These are phyloP conservation scores for Ophiocordyceps polyrhachis-furcata DNA, from an alignment of 2,329 filamentous ascomycete genomes.

Conservation along the genomic window DNA sequence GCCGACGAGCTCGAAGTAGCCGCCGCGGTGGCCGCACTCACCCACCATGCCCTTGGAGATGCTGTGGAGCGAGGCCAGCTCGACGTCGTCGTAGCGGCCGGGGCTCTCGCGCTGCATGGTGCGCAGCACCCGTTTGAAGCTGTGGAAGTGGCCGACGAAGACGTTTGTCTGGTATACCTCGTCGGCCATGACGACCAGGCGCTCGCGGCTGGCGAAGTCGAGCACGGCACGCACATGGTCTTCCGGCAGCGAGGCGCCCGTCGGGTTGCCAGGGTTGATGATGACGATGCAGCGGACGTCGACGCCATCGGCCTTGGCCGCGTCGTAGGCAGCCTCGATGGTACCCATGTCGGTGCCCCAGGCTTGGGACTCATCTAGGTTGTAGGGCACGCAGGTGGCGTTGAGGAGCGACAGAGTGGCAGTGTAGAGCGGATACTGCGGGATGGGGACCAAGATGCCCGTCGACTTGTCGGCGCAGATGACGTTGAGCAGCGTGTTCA, in stretches of 20 bases:
- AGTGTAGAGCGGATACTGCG: conserved; percentile 95
- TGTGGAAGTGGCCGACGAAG: conserved; percentile 83
- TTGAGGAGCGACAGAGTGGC: conserved; percentile 75
- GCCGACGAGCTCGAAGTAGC: conserved; percentile 89
- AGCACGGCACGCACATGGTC: conserved; percentile 72
- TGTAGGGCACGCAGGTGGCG: conserved; percentile 79
- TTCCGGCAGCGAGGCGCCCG: conserved; percentile 65
- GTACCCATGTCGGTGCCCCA: conserved; percentile 80
- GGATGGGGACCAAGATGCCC: conserved; percentile 84
- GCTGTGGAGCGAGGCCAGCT: conserved; percentile 83
- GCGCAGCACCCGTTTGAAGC: conserved; percentile 80
- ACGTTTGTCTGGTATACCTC: conserved; percentile 99
- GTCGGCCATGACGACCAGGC: conserved; percentile 79
- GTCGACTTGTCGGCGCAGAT: conserved; percentile 62
- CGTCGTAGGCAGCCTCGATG: conserved; percentile 54
- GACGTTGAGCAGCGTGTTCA: conserved; percentile 81
- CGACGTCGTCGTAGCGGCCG: conserved; percentile 64
- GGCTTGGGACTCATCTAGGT: conserved; percentile 65
- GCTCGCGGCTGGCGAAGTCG: conserved; percentile 67
- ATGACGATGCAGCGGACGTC: conserved; percentile 88
- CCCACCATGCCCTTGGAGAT: conserved; percentile 98
- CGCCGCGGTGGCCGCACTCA: conserved; percentile 92
- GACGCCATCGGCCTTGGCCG: conserved; percentile 57
- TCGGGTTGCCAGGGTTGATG: conserved; percentile 98
- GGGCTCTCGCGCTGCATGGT: conserved; percentile 57